Evolutionary conservation across 73 alveolate genomes (phyloP), one percentile per base, ranked within the genome.

Genomic region (Stentor roeselii): DNA sequence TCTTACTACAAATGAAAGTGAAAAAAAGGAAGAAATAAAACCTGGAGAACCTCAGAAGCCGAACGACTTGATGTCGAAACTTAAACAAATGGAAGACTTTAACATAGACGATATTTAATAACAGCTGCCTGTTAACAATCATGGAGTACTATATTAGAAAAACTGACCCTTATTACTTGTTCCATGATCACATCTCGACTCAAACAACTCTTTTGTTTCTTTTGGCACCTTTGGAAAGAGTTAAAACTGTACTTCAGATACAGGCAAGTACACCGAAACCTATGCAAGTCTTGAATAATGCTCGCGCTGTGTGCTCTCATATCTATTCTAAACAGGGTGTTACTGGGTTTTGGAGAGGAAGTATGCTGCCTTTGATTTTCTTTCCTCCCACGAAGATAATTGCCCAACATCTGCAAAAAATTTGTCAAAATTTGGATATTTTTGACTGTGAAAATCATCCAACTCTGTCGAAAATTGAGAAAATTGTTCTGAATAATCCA

Each of bases 31-130:
- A 78, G 91, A 83, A 36, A 80, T 42, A 38, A 82, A 60, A 6
- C 60, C 35, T 38, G 92, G 76, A 11, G 21, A 21, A 50, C 21
- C 30, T 21, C 6, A 11, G 6, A 50, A 50, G 67, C 30, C 67
- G 15, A 30, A 59, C 86, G 78, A 59, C 83, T 39, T 59, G 60
- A 86, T 75, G 88, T 80, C 84, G 39, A 84, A 86, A 60, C 75
- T 85, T 31, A 75, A 75, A 31, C 89, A 59, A n/a, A 90, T 77
- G 6, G 97, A 87, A 11, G 95, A 89, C 39, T 86, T 89, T 77
- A 85, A 89, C 37, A 67, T 89, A 38, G 92, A 89, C 75, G 95
- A 89, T 87, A 89, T 89, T 59, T 89, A 88, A 87, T 50, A n/a
- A n/a, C n/a, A n/a, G n/a, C n/a, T n/a, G n/a, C n/a, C n/a, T n/a